Conservation (phyloP, 2,329 filamentous ascomycete genomes). For the Helotiales sp. region DNA sequence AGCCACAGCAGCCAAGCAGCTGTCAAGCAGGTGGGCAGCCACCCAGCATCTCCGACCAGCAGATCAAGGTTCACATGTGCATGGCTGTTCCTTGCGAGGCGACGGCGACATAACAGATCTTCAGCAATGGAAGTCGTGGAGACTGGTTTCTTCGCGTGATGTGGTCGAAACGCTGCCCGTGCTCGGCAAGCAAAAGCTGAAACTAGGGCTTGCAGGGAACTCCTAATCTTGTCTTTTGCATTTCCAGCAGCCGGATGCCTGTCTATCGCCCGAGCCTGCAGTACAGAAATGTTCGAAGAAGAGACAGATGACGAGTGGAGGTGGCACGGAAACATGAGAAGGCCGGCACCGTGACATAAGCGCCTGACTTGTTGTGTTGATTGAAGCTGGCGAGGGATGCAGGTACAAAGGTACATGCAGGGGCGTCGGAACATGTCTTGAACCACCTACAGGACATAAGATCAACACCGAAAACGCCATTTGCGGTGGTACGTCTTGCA, state of each 20-base stretch:
- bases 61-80: background rate
- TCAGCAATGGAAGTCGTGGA: constrained; percentile 1
- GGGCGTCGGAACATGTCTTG: background rate
- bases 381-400: background rate
- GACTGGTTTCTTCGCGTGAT: background rate
- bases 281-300: background rate
- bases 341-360: background rate
- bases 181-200: constrained; percentile 15
- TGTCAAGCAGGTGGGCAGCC: constrained; percentile 5
- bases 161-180: constrained; percentile 21
- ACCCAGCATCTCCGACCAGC: background rate
- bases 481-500: background rate
- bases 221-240: constrained; percentile 8
- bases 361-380: background rate
- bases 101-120: background rate
- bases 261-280: background rate
- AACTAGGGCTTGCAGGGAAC: constrained; percentile 17
- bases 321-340: background rate
- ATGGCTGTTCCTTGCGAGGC: constrained; percentile 1
- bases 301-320: background rate
- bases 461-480: background rate
- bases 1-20: constrained; percentile 5
- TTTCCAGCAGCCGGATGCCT: constrained; percentile 20
- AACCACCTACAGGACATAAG: no score
- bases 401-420: constrained; percentile 7